These are phyloP conservation scores for Rubroboletus satanas DNA, from an alignment of 768 basidiomycete species.

Conservation along the genomic window DNA sequence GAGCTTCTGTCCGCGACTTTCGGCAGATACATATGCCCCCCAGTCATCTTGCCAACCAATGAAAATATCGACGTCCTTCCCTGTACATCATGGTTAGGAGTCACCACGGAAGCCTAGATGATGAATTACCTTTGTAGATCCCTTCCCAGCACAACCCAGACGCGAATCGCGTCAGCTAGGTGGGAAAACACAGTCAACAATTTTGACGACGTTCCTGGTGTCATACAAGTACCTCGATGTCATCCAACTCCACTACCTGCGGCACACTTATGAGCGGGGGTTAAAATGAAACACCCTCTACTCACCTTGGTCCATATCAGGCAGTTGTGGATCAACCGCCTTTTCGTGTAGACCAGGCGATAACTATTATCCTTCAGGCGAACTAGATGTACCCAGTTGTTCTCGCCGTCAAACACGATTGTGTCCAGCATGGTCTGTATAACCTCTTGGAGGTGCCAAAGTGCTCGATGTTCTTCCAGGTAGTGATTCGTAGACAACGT, in stretches of 20 bases:
- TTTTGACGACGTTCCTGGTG: not conserved
- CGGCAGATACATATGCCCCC: slow-evolving; percentile 21
- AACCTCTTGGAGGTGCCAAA: slow-evolving; percentile 26
- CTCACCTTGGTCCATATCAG: slow-evolving; percentile 32
- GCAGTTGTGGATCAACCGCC: slow-evolving; percentile 16
- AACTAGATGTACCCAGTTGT: slow-evolving; percentile 34
- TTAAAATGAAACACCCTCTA: not conserved
- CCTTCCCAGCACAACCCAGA: slow-evolving; percentile 27
- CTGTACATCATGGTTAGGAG: slow-evolving; percentile 10
- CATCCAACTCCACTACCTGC: slow-evolving; percentile 29
- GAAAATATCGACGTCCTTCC: slow-evolving; percentile 25
- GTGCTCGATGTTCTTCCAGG: slow-evolving; percentile 22
- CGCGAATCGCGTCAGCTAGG: slow-evolving; percentile 25
- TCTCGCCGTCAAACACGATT: slow-evolving; percentile 28
- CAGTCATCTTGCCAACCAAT: slow-evolving; percentile 28
- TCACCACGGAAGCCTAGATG: not conserved
- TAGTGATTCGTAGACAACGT: not conserved
- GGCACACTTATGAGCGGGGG: slow-evolving; percentile 1
- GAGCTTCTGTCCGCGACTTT: slow-evolving; percentile 30
- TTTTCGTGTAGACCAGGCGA: slow-evolving; percentile 27
- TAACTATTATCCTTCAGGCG: slow-evolving; percentile 27
- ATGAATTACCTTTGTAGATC: slow-evolving; percentile 22
- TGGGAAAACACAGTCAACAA: not conserved
- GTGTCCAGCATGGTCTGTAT: slow-evolving; percentile 33
- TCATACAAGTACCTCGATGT: slow-evolving; percentile 26